These are phyloP conservation scores for Maudiozyma serrabonitensis DNA, from an alignment of 805 yeast genomes.

Conservation along the genomic window DNA sequence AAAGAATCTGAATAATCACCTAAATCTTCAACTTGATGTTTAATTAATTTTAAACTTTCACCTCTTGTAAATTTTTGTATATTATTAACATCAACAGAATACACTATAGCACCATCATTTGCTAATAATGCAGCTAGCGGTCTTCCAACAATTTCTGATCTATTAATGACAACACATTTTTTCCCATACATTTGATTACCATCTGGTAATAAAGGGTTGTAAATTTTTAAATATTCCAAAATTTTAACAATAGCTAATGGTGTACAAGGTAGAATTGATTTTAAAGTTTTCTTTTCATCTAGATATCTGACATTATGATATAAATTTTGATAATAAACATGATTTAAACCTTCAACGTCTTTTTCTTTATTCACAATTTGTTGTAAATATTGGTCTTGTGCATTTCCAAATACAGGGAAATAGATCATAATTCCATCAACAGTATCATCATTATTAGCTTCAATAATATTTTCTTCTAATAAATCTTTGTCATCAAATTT, in stretches of 20 bases:
- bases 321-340: conserved; percentile 83
- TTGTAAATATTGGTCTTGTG: conserved; percentile 91
- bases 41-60: conserved; percentile 68
- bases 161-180: conserved; percentile 79
- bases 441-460: conserved; percentile 64
- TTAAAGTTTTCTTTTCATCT: conserved; percentile 63
- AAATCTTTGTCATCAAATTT: conserved; percentile 65
- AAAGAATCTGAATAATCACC: conserved; percentile 31
- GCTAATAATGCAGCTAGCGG: conserved; percentile 94
- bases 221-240: conserved; percentile 79
- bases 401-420: conserved; percentile 92
- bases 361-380: conserved; percentile 86
- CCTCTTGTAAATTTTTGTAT: conserved; percentile 92
- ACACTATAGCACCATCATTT: conserved; percentile 94
- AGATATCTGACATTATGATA: conserved; percentile 85
- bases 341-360: conserved; percentile 94
- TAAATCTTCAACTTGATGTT: conserved; percentile 70
- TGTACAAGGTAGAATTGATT: conserved; percentile 91
- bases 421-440: conserved; percentile 94
- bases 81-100: conserved; percentile 79
- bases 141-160: conserved; percentile 95
- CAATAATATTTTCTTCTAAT: conserved; percentile 71
- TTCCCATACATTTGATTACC: conserved; percentile 93
- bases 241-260: conserved; percentile 92
- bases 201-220: conserved; percentile 69